Percentiles rank a stretch among this genome's conserved stretches.
phyloP scores from a whole-genome alignment of 257 asterid genomes.

The Nicotiana attenuata region DNA sequence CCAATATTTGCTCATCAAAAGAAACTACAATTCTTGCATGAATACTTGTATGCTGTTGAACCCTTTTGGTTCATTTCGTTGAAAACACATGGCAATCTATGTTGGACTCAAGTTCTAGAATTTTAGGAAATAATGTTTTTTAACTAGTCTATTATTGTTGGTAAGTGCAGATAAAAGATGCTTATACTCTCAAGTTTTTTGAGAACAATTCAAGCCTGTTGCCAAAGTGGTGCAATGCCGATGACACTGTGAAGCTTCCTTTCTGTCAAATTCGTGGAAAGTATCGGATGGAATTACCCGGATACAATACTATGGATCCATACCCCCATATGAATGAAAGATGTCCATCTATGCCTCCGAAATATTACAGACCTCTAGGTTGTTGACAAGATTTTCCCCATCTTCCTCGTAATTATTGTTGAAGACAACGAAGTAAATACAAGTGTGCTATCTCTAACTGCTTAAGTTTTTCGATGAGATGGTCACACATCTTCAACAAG shows the following conservation, averaged over 20 bases:
- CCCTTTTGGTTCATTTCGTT: not conserved
- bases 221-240: constrained; percentile 93
- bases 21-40: not conserved
- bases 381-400: constrained; percentile 44
- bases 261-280: constrained; percentile 80
- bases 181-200: constrained; percentile 63
- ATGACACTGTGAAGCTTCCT: constrained; percentile 69
- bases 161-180: constrained; percentile 78
- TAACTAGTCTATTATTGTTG: not conserved
- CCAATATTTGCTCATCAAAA: not conserved
- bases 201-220: constrained; percentile 67
- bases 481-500: not conserved
- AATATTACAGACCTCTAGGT: constrained; percentile 58
- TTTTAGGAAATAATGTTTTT: not conserved
- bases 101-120: not conserved
- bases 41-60: not conserved
- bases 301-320: constrained; percentile 59
- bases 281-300: constrained; percentile 83
- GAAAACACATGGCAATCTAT: not conserved
- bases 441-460: not conserved
- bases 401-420: not conserved
- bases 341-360: constrained; percentile 80
- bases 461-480: not conserved
- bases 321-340: constrained; percentile 84
- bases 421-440: not conserved